These are phyloP conservation scores for Pleurotus giganteus DNA, from an alignment of 768 basidiomycete genomes.

Conservation along the genomic window DNA sequence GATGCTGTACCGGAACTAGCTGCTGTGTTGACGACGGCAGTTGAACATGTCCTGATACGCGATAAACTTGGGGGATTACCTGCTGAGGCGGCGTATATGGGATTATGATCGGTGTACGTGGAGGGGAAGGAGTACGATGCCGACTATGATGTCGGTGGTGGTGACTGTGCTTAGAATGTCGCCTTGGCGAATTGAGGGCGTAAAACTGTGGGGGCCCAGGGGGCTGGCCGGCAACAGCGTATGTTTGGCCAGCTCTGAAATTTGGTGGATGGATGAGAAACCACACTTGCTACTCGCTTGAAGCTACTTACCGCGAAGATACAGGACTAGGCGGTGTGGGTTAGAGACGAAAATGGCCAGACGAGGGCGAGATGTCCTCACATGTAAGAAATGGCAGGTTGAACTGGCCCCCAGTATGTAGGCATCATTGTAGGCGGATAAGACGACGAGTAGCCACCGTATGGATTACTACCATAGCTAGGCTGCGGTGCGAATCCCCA, in stretches of 20 bases:
- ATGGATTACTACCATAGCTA: neutral
- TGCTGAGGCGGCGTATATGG: constrained; percentile 5
- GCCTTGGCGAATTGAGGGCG: neutral
- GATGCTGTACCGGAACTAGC: neutral
- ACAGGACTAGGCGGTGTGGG: neutral
- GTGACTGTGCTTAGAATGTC: neutral
- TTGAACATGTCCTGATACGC: constrained; percentile 14
- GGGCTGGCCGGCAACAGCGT: neutral
- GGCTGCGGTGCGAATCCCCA: neutral
- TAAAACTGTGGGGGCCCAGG: neutral
- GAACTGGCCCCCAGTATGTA: neutral
- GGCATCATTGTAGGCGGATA: neutral
- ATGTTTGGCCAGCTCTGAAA: neutral
- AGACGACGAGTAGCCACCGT: neutral
- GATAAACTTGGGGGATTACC: constrained; percentile 1
- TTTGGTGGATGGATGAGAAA: neutral
- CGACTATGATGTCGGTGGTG: constrained; percentile 10
- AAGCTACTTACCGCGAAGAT: neutral
- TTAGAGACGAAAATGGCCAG: neutral
- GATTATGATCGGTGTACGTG: constrained; percentile 1
- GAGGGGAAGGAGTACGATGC: constrained; percentile 6
- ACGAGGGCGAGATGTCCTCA: neutral
- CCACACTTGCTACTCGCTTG: neutral
- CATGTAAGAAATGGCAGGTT: neutral
- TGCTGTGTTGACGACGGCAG: neutral